These are phyloP conservation scores for Thermomyces lanuginosus DNA, from an alignment of 2,329 filamentous ascomycete species.

Conservation along the genomic window DNA sequence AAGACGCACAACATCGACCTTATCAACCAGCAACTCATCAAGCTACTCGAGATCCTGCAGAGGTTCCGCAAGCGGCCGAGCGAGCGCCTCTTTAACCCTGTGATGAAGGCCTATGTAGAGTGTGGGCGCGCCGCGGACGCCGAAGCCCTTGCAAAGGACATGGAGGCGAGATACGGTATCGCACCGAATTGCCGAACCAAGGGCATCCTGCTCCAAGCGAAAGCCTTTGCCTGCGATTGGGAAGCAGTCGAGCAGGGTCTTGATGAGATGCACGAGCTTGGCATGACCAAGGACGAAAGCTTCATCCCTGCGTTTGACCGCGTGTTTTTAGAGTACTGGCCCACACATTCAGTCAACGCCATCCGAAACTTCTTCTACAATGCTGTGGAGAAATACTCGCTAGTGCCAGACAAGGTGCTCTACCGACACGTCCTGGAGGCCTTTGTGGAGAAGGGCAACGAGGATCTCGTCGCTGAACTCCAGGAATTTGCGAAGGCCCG, in stretches of 20 bases:
- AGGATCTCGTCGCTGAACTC: constrained; percentile 17
- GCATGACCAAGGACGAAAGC: constrained; percentile 14
- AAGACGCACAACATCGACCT: constrained; percentile 23
- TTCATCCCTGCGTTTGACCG: constrained; percentile 23
- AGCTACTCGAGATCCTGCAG: constrained; percentile 13
- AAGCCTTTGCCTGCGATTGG: constrained; percentile 26
- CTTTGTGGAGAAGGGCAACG: constrained; percentile 22
- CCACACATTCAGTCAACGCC: constrained; percentile 17
- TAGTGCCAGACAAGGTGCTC: constrained; percentile 23
- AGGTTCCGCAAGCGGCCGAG: constrained; percentile 17
- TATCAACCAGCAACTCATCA: constrained; percentile 18
- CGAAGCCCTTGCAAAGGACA: constrained; percentile 19
- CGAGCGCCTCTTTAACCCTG: constrained; percentile 24
- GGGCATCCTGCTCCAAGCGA: constrained; percentile 21
- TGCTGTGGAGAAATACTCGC: constrained; percentile 19
- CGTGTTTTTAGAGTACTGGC: constrained; percentile 27
- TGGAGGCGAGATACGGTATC: constrained; percentile 16
- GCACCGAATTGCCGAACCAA: constrained; percentile 19
- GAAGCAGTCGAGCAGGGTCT: constrained; percentile 22
- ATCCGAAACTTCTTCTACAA: constrained; percentile 22
- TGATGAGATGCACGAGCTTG: constrained; percentile 20
- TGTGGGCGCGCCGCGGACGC: constrained; percentile 20
- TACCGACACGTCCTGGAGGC: constrained; percentile 26
- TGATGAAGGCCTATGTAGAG: constrained; percentile 25
- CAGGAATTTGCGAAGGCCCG: constrained; percentile 14